A percentile compares a stretch with the other conserved stretches of the same genome.
Evolutionary conservation across 2,329 filamentous ascomycete genomes (phyloP).

Genomic region (Phaeosphaeria sp.): DNA sequence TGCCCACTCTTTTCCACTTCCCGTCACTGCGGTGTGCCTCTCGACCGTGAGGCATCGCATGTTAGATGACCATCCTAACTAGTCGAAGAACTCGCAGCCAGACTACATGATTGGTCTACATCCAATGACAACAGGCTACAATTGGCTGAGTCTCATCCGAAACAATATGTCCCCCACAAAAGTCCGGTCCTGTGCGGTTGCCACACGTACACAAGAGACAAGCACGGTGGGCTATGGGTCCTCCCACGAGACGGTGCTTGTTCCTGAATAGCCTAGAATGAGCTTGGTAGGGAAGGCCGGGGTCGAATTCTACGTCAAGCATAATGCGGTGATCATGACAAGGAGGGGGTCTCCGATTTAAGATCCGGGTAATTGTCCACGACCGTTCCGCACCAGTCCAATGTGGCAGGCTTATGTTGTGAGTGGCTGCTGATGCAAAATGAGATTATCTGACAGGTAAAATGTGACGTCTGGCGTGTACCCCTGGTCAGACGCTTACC

Average conservation of each 20-base stretch:
- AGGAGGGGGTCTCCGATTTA: slow-evolving; percentile 44
- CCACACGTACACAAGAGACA: slow-evolving; percentile 49
- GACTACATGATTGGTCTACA: too few relatives aligned
- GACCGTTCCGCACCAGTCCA: slow-evolving; percentile 42
- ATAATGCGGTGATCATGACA: slow-evolving; percentile 55
- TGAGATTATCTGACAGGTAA: slow-evolving; percentile 25
- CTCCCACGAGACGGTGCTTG: slow-evolving; percentile 51
- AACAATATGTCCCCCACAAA: slow-evolving; percentile 42
- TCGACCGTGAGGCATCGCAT: too few relatives aligned
- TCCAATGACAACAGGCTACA: too few relatives aligned
- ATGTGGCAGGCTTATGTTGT: slow-evolving; percentile 47
- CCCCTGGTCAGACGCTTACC: too few relatives aligned
- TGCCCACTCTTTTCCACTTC: too few relatives aligned
- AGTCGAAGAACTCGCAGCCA: too few relatives aligned
- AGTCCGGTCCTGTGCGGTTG: slow-evolving; percentile 51
- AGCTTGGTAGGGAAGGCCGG: slow-evolving; percentile 51
- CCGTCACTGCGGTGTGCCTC: too few relatives aligned
- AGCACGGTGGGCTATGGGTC: slow-evolving; percentile 47
- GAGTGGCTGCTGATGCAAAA: slow-evolving; percentile 51
- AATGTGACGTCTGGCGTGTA: too few relatives aligned
- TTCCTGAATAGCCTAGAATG: slow-evolving; percentile 51
- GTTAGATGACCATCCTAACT: too few relatives aligned
- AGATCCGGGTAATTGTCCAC: slow-evolving; percentile 47
- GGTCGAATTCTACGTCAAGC: slow-evolving; percentile 52
- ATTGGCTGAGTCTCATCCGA: too few relatives aligned